Conservation (phyloP, 768 basidiomycete species). For the Mycena floridula region DNA sequence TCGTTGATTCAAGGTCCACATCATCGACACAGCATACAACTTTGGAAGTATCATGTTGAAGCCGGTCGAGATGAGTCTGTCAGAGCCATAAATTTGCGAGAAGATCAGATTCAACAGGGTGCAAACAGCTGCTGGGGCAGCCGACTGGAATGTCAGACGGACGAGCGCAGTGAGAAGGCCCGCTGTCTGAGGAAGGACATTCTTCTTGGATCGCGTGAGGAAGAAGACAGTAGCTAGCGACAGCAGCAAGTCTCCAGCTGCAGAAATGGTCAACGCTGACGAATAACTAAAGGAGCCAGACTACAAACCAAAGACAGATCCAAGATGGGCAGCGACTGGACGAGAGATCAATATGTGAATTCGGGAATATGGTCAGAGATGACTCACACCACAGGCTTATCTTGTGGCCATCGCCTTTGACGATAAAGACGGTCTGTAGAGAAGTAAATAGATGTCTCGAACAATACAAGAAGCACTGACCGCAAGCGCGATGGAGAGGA, state of each 20-base stretch:
- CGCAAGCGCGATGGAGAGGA: too few relatives aligned
- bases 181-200: slow-evolving; percentile 4
- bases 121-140: slow-evolving; percentile 3
- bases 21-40: slow-evolving; percentile 5
- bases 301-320: too few relatives aligned
- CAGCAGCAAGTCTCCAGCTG: too few relatives aligned
- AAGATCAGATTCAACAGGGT: too few relatives aligned
- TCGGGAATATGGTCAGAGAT: background rate
- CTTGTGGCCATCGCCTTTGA: background rate
- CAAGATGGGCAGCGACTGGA: too few relatives aligned
- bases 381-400: background rate
- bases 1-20: slow-evolving; percentile 4
- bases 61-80: background rate
- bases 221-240: background rate
- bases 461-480: background rate
- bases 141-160: slow-evolving; percentile 4
- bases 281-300: background rate
- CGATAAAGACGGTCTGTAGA: background rate
- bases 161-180: too few relatives aligned
- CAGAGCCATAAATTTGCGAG: background rate
- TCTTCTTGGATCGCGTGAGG: slow-evolving; percentile 1
- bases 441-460: background rate
- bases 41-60: slow-evolving; percentile 3
- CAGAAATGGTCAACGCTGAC: background rate
- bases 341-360: too few relatives aligned